Evolutionary conservation across 768 basidiomycete species (phyloP).

Genomic region (Pulveroboletus sp.): DNA sequence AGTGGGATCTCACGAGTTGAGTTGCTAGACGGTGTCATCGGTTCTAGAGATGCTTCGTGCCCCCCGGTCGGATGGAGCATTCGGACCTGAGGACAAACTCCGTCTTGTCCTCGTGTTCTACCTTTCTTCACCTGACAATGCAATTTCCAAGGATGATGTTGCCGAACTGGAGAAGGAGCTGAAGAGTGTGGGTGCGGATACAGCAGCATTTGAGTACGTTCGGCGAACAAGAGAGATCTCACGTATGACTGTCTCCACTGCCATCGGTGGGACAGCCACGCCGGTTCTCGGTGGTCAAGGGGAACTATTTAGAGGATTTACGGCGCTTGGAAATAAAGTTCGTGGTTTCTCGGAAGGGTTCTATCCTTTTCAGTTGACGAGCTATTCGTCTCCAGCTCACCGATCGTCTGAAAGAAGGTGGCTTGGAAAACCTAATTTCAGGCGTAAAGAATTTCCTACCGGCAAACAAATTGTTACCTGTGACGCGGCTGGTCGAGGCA

Average conservation of each 20-base stretch:
- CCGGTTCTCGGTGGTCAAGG: constrained; percentile 69
- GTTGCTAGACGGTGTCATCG: constrained; percentile 58
- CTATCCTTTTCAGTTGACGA: not conserved
- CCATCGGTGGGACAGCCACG: constrained; percentile 55
- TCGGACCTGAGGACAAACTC: constrained; percentile 80
- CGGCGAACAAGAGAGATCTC: constrained; percentile 87
- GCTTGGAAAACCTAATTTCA: constrained; percentile 94
- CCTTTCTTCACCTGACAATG: constrained; percentile 77
- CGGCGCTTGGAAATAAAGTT: constrained; percentile 85
- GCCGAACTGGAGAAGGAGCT: constrained; percentile 84
- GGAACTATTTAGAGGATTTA: constrained; percentile 92
- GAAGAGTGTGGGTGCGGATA: constrained; percentile 74
- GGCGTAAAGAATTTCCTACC: constrained; percentile 98
- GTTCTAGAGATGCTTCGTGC: constrained; percentile 87
- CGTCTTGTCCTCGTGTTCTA: constrained; percentile 95
- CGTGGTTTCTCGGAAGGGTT: constrained; percentile 18
- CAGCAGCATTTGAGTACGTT: constrained; percentile 86
- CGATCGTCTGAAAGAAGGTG: constrained; percentile 88
- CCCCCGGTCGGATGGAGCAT: constrained; percentile 56
- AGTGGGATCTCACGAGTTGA: not conserved
- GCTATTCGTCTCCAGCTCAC: constrained; percentile 58
- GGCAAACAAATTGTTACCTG: constrained; percentile 85
- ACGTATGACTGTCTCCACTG: constrained; percentile 77
- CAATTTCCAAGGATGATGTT: constrained; percentile 83
- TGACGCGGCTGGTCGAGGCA: constrained; percentile 91